Conservation (phyloP, 768 basidiomycete genomes). For the Tylopilus felleus region DNA sequence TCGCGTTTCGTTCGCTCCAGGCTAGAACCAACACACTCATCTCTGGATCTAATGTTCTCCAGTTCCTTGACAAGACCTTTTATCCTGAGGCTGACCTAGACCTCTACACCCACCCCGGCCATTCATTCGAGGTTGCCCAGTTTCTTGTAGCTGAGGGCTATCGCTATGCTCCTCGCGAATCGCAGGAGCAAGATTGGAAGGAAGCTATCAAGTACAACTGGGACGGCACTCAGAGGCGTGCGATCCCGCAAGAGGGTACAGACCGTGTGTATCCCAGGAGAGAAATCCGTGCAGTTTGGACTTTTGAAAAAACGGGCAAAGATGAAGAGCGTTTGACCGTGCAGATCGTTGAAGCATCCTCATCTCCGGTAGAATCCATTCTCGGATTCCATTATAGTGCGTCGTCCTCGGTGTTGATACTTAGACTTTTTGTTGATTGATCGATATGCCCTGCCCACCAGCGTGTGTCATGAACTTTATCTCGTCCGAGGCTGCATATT, state of each 20-base stretch:
- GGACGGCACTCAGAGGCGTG: slow-evolving; percentile 14
- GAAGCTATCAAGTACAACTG: slow-evolving; percentile 7
- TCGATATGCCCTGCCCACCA: neutral
- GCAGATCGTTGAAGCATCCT: slow-evolving; percentile 33
- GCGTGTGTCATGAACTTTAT: slow-evolving; percentile 28
- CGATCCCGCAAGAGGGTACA: rapidly evolving
- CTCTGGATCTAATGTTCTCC: slow-evolving; percentile 52
- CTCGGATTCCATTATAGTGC: no score
- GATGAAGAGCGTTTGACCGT: neutral
- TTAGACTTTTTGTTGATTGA: neutral
- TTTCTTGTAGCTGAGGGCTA: slow-evolving; percentile 38
- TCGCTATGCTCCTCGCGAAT: slow-evolving; percentile 18
- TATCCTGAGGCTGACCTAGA: slow-evolving; percentile 52
- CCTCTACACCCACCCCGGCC: slow-evolving; percentile 38
- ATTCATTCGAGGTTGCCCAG: slow-evolving; percentile 29
- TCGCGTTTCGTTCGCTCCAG: slow-evolving; percentile 43
- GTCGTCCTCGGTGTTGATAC: neutral
- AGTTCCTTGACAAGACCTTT: slow-evolving; percentile 45
- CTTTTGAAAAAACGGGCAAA: slow-evolving; percentile 19
- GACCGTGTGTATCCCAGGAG: neutral
- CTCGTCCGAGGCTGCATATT: slow-evolving; percentile 35
- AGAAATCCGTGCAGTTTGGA: slow-evolving; percentile 1
- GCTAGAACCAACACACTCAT: slow-evolving; percentile 43
- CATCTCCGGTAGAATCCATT: slow-evolving; percentile 5
- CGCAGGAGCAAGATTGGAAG: slow-evolving; percentile 21